Evolutionary conservation across 116 monocot genomes (phyloP).

Genomic region (Phalaenopsis hybrid): DNA sequence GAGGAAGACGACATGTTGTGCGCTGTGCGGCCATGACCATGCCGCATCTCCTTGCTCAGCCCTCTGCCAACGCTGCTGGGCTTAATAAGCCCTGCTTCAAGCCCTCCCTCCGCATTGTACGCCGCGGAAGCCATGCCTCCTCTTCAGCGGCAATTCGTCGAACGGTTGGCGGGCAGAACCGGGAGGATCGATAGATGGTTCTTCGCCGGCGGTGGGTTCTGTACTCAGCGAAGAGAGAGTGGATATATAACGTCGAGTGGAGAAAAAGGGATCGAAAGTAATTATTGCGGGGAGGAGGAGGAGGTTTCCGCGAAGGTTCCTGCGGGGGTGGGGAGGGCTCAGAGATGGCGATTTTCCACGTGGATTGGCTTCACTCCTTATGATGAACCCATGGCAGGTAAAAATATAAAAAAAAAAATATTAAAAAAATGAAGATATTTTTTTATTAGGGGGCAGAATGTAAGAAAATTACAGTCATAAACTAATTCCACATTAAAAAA

Average conservation of each 20-base stretch:
- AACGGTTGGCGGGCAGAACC: not conserved
- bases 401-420: too few relatives aligned
- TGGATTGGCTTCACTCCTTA: too few relatives aligned
- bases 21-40: slow-evolving; percentile 32
- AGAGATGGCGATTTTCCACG: not conserved
- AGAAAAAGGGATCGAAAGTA: not conserved
- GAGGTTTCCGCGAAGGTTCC: slow-evolving; percentile 5
- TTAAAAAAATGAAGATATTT: too few relatives aligned
- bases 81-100: slow-evolving; percentile 1
- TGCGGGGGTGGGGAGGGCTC: not conserved
- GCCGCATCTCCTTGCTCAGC: slow-evolving; percentile 8
- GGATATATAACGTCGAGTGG: not conserved
- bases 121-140: slow-evolving; percentile 1
- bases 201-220: not conserved
- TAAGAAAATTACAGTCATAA: too few relatives aligned
- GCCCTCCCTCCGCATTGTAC: not conserved
- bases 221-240: not conserved
- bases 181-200: not conserved
- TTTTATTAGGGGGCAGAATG: too few relatives aligned
- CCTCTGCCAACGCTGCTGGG: not conserved
- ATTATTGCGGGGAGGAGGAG: not conserved
- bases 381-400: too few relatives aligned
- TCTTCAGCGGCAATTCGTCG: slow-evolving; percentile 5
- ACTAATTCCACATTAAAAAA: too few relatives aligned
- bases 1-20: slow-evolving; percentile 55